phyloP scores from a whole-genome alignment of 495 filamentous ascomycete species.

The Daldinia concentrica region DNA sequence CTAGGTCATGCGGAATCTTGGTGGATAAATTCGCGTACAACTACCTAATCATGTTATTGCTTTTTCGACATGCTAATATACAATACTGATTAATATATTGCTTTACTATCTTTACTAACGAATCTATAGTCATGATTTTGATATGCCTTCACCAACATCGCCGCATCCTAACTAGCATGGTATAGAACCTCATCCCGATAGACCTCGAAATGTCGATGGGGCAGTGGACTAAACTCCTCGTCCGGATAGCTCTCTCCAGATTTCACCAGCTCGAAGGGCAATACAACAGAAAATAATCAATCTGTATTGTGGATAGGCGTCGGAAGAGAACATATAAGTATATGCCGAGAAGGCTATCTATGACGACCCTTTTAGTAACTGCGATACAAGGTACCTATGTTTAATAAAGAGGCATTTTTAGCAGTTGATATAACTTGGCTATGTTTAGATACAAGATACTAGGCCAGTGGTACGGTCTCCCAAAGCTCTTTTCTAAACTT shows the following conservation, averaged over 20 bases:
- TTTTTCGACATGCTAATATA: too few relatives aligned
- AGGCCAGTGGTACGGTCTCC: conserved; percentile 62
- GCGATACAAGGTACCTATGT: conserved; percentile 57
- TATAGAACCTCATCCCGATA: conserved; percentile 4
- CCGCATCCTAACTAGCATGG: conserved; percentile 6
- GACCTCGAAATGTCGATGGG: background rate
- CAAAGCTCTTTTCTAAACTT: conserved; percentile 53
- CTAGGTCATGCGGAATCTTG: too few relatives aligned
- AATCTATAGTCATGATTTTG: background rate
- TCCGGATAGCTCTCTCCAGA: conserved; percentile 49
- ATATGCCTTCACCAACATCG: conserved; percentile 9
- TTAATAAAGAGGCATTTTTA: background rate
- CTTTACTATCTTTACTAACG: background rate
- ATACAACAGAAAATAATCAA: conserved; percentile 54
- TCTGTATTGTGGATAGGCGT: conserved; percentile 58
- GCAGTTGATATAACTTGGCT: background rate
- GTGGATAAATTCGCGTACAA: too few relatives aligned
- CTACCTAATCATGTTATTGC: too few relatives aligned
- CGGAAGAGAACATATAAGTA: conserved; percentile 59
- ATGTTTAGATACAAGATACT: conserved; percentile 50
- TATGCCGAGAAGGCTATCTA: conserved; percentile 58
- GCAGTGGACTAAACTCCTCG: conserved; percentile 57
- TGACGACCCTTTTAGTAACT: conserved; percentile 61
- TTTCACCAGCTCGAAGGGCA: conserved; percentile 45
- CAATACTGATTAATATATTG: background rate